These are phyloP conservation scores for Chloranthus sessilifolius DNA, from an alignment of 164 flowering plant genomes.

Conservation along the genomic window DNA sequence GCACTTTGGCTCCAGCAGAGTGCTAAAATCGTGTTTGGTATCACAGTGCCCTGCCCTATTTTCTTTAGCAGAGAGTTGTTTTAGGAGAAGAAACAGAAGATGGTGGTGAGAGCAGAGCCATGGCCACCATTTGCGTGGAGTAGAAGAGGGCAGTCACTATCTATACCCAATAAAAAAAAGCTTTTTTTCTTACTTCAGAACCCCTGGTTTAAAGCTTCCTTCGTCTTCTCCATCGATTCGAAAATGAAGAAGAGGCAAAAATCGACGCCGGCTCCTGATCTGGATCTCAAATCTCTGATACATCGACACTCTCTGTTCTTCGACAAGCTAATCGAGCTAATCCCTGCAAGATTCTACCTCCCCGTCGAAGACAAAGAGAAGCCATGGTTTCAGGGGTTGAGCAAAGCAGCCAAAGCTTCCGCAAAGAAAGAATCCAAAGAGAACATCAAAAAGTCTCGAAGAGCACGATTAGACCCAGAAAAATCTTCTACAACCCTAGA, in stretches of 20 bases:
- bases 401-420: conserved; percentile 54
- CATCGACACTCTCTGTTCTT: conserved; percentile 47
- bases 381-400: conserved; percentile 74
- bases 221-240: too few relatives aligned
- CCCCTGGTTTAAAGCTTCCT: too few relatives aligned
- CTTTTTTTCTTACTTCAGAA: too few relatives aligned
- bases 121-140: too few relatives aligned
- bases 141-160: too few relatives aligned
- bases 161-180: too few relatives aligned
- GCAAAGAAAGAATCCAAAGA: conserved; percentile 59
- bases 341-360: conserved; percentile 73
- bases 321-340: conserved; percentile 61
- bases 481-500: conserved; percentile 56
- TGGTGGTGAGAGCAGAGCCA: too few relatives aligned
- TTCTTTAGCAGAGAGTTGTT: too few relatives aligned
- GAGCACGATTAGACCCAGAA: conserved; percentile 77
- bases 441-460: conserved; percentile 70
- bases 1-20: too few relatives aligned
- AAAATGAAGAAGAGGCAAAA: conserved; percentile 8
- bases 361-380: conserved; percentile 47
- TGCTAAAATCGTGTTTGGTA: too few relatives aligned
- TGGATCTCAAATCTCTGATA: conserved; percentile 42
- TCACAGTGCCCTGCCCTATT: too few relatives aligned
- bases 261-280: background rate
- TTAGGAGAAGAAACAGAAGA: too few relatives aligned